Evolutionary conservation across 257 asterid species (phyloP).

Genomic region (Solanum pinnatisectum): DNA sequence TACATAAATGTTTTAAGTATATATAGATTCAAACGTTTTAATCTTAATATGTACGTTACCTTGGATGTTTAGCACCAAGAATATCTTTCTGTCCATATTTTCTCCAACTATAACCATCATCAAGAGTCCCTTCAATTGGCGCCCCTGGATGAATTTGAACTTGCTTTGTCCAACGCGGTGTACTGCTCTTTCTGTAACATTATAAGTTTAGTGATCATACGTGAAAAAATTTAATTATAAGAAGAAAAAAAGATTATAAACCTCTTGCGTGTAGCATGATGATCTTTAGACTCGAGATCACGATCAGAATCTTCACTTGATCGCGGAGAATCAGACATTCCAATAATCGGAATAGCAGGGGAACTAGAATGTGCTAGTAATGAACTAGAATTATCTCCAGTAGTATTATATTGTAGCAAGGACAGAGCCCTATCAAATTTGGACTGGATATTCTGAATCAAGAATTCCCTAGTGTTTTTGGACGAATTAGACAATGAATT

Average conservation of each 20-base stretch:
- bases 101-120: constrained; percentile 73
- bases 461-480: constrained; percentile 20
- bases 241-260: neutral
- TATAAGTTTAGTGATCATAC: neutral
- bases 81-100: constrained; percentile 91
- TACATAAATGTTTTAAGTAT: neutral
- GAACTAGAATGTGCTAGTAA: neutral
- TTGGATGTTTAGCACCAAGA: constrained; percentile 75
- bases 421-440: constrained; percentile 47
- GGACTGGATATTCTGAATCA: constrained; percentile 42
- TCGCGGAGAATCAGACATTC: constrained; percentile 27
- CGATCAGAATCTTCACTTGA: constrained; percentile 57
- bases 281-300: constrained; percentile 29
- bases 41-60: constrained; percentile 20
- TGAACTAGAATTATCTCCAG: neutral
- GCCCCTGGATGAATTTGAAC: constrained; percentile 32
- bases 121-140: constrained; percentile 52
- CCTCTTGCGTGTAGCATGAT: constrained; percentile 47
- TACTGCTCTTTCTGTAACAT: constrained; percentile 24
- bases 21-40: neutral
- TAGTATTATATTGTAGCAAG: constrained; percentile 18
- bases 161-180: constrained; percentile 40
- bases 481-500: constrained; percentile 15
- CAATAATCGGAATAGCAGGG: neutral
- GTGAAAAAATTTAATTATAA: no score